These are phyloP conservation scores for Monosporascus sp. DNA, from an alignment of 2,329 filamentous ascomycete genomes.

Conservation along the genomic window DNA sequence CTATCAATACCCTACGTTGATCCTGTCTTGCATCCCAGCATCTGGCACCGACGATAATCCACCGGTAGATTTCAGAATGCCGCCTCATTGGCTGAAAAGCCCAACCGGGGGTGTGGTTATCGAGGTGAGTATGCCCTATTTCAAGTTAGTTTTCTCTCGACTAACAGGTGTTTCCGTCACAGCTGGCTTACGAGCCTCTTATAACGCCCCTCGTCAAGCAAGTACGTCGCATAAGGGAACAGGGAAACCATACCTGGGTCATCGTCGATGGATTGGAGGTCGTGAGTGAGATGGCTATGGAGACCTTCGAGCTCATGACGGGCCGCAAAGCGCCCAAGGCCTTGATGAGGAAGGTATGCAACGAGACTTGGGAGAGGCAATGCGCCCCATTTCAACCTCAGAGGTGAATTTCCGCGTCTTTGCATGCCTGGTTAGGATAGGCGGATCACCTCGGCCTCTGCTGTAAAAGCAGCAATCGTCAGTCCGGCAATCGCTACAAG, in stretches of 20 bases:
- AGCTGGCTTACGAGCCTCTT: conserved; percentile 65
- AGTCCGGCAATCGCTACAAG: too few species aligned
- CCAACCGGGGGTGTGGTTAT: conserved; percentile 68
- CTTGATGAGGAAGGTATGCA: conserved; percentile 58
- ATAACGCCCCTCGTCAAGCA: conserved; percentile 64
- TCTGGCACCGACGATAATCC: conserved; percentile 54
- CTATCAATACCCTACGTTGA: conserved; percentile 61
- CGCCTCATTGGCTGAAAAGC: conserved; percentile 62
- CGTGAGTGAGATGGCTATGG: conserved; percentile 68
- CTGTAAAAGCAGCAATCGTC: neutral
- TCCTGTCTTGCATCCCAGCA: conserved; percentile 67
- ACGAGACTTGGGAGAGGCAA: conserved; percentile 37
- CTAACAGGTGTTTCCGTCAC: conserved; percentile 1
- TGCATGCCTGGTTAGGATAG: neutral
- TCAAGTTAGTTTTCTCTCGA: neutral
- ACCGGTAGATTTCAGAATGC: conserved; percentile 65
- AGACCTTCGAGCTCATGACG: conserved; percentile 72
- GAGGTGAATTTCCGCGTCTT: conserved; percentile 7
- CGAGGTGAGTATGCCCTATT: conserved; percentile 37
- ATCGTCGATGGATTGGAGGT: conserved; percentile 68
- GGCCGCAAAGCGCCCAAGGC: conserved; percentile 64
- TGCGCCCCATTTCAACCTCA: conserved; percentile 27
- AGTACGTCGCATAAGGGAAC: conserved; percentile 45
- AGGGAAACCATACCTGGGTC: conserved; percentile 58
- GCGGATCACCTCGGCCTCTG: neutral